Evolutionary conservation across 192 early-diverging fungal species (phyloP), one percentile per base, ranked within the genome.

Genomic region (Coemansia sp.): DNA sequence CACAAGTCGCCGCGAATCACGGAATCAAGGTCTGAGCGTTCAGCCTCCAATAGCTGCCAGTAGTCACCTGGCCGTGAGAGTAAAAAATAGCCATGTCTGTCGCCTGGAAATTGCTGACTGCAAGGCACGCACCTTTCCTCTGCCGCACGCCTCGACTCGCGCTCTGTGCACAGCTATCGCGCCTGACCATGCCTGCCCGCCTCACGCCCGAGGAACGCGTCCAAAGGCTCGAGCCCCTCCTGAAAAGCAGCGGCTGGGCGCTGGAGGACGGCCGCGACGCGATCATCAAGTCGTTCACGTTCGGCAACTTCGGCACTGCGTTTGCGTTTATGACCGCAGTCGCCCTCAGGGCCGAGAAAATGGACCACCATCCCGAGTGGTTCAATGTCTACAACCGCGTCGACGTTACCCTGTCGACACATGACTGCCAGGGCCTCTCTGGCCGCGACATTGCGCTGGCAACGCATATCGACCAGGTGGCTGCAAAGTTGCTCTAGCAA

Each of bases 301-400:
- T 94, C 70, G 65, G 78, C 35, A 80, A 88, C 58, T 98, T 98
- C 58, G 82, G 77, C 66, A 77, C 81, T 38, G 92, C 92, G 5
- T 98, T 91, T 77, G 86, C 84, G 5, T 98, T 98, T 70, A 98
- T 98, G 96, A 80, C 90, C 8, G 65, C 84, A 10, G 87, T 96
- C 6, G 96, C 92, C 25, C 74, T 94, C 27, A 73, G 74, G 26
- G 92, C 92, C 26, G 96, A 98, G 36, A 92, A 90, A 64, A 78
- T 82, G 61, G 88, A 94, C 52, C 95, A 98, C 66, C 95, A 98
- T 52, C 95, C 95, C 17, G 95, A 96, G 64, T 90, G 88, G 88
- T 88, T 88, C 60, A 90, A 90, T 60, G 93, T 98, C 20, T 98
- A 98, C 71, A 92, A 94, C 77, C 65, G 80, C 22, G 90, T 94